Base-by-base conservation (phyloP, 208 protist genomes). In the Histomonas meleagridis region DNA sequence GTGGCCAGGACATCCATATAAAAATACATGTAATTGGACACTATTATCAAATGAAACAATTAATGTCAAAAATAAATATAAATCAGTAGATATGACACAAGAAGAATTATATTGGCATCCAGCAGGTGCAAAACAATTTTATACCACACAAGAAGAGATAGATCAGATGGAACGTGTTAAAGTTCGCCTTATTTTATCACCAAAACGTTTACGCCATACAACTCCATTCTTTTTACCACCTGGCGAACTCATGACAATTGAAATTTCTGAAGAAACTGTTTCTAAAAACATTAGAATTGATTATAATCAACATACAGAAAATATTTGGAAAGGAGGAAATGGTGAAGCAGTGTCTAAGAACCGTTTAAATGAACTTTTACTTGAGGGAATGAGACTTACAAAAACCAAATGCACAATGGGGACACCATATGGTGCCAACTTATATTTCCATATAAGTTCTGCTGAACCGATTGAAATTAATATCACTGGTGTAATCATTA, bases 391-490 rank as follows among this genome's bases (percentile, higher is more conserved):
- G 12, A 3, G 10, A 69, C 23, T 69, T 32, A 10, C 18, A 32
- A n/a, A n/a, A 32, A 69, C 7, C 7, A 26, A 32, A 7, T 32
- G 4, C 10, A 69, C 32, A 2, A 38, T 7, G 21, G n/a, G 65
- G 32, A 18, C 7, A 76, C n/a, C n/a, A 32, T 69, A n/a, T n/a
- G 62, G 62, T n/a, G 3, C n/a, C n/a, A n/a, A n/a, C n/a, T n/a
- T n/a, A n/a, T n/a, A n/a, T n/a, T n/a, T n/a, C n/a, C n/a, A n/a
- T n/a, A n/a, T n/a, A n/a, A n/a, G n/a, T n/a, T n/a, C n/a, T n/a
- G n/a, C n/a, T n/a, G n/a, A n/a, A n/a, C n/a, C n/a, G n/a, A n/a
- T 86, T 55, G 76, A 86, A 55, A 38, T 86, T 18, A 86, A 46
- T 16, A 55, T 86, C 26, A 38, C 76, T 55, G 76, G 76, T 86